Percentiles rank a stretch among this genome's conserved stretches.
These are phyloP conservation scores for Alternaria consortialis DNA, from an alignment of 2,329 filamentous ascomycete genomes.

Conservation along the genomic window DNA sequence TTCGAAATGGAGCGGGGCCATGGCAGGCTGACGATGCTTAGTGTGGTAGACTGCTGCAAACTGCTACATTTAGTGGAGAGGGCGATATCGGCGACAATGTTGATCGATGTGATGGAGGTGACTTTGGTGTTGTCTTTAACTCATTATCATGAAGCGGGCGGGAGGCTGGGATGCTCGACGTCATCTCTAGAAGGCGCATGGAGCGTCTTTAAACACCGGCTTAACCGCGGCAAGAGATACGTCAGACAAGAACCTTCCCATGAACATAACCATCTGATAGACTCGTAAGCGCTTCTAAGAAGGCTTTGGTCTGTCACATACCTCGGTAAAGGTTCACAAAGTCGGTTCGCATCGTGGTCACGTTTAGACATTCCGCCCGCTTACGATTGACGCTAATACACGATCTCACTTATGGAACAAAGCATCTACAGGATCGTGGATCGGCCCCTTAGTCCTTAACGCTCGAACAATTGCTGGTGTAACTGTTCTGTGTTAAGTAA, in stretches of 20 bases:
- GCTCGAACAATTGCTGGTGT: not conserved
- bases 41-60: constrained; percentile 6
- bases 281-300: not conserved
- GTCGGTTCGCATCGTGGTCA: no score
- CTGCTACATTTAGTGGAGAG: not conserved
- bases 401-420: not conserved
- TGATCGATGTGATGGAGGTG: not conserved
- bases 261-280: not conserved
- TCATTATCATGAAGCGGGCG: not conserved
- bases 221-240: not conserved
- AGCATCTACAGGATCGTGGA: not conserved
- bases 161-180: not conserved
- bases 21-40: constrained; percentile 7
- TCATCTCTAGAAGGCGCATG: not conserved
- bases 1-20: constrained; percentile 5
- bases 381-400: not conserved
- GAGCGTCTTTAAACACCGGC: not conserved
- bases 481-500: not conserved
- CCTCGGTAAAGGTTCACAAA: not conserved
- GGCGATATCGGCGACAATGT: not conserved
- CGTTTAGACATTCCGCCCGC: not conserved
- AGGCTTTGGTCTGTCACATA: not conserved
- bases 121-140: not conserved
- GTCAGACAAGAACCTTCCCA: not conserved
- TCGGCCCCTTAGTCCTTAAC: not conserved